A percentile compares a stretch with the other conserved stretches of the same genome.
Conservation (phyloP, 2,329 filamentous ascomycete genomes). For the Fusarium sambucinum region DNA sequence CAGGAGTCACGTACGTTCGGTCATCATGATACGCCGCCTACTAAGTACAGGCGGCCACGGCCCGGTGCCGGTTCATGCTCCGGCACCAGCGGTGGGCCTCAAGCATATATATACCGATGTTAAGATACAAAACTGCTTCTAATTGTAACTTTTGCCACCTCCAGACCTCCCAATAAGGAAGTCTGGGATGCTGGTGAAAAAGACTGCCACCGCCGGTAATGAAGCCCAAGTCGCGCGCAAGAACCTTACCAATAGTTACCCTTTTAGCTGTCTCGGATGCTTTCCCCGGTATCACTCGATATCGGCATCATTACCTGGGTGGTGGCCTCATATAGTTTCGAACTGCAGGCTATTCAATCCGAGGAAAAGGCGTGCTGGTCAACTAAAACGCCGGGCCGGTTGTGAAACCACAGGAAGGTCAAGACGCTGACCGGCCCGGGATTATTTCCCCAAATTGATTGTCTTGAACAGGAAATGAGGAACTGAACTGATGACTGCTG, state of each 20-base stretch:
- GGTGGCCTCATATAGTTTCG: constrained; percentile 18
- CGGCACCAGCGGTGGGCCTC: constrained; percentile 12
- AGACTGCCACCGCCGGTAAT: constrained; percentile 25
- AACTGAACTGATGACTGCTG: constrained; percentile 9
- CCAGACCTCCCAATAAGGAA: neutral
- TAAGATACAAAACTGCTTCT: neutral
- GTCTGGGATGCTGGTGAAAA: neutral
- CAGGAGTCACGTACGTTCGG: constrained; percentile 4
- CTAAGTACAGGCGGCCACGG: constrained; percentile 4
- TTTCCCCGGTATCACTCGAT: constrained; percentile 7
- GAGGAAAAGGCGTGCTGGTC: constrained; percentile 1
- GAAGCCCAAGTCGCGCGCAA: neutral
- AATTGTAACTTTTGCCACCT: neutral
- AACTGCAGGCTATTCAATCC: neutral
- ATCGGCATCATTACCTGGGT: neutral
- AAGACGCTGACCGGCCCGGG: constrained; percentile 2
- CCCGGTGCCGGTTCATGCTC: constrained; percentile 22
- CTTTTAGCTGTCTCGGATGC: constrained; percentile 7
- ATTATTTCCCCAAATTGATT: neutral
- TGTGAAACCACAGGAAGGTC: constrained; percentile 3
- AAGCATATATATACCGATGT: neutral
- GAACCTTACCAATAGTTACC: constrained; percentile 3
- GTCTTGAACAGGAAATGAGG: neutral
- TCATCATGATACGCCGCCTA: no score
- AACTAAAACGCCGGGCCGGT: constrained; percentile 13